Evolutionary conservation across 306 rosid genomes (phyloP).

Genomic region (Adenanthera pavonina): DNA sequence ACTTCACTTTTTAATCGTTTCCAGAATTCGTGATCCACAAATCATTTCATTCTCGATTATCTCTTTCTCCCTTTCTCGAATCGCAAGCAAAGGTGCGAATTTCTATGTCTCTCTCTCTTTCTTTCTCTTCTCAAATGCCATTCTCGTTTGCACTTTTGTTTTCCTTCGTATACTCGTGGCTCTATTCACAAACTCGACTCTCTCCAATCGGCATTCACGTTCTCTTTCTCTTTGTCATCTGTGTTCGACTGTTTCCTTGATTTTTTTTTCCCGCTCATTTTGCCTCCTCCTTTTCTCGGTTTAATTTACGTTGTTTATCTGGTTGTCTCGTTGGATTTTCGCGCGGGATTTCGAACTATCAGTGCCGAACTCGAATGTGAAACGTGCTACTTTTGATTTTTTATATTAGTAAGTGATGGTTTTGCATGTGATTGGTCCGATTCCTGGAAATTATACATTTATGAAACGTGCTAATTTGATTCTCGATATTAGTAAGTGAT

Average conservation of each 20-base stretch:
- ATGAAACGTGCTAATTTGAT: neutral
- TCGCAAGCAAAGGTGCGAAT: conserved; percentile 33
- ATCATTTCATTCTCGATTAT: conserved; percentile 19
- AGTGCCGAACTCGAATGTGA: neutral
- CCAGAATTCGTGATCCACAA: conserved; percentile 37
- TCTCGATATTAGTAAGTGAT: neutral
- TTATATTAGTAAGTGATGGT: neutral
- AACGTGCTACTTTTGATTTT: neutral
- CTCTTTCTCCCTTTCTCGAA: conserved; percentile 18
- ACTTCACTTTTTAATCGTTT: neutral
- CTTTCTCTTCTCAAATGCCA: neutral
- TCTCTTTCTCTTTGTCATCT: neutral
- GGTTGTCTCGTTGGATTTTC: conserved; percentile 18
- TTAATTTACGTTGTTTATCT: neutral
- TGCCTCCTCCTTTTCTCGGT: neutral
- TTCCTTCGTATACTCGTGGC: neutral
- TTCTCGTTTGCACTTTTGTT: neutral
- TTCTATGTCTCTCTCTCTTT: conserved; percentile 33
- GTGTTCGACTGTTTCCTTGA: neutral
- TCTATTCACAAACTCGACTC: neutral
- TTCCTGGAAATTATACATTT: conserved; percentile 19
- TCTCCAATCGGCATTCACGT: neutral
- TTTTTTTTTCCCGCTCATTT: neutral
- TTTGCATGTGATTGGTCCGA: conserved; percentile 18
- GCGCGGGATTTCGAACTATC: neutral